phyloP scores from a whole-genome alignment of 257 asterid genomes.

The Paulownia fortunei region DNA sequence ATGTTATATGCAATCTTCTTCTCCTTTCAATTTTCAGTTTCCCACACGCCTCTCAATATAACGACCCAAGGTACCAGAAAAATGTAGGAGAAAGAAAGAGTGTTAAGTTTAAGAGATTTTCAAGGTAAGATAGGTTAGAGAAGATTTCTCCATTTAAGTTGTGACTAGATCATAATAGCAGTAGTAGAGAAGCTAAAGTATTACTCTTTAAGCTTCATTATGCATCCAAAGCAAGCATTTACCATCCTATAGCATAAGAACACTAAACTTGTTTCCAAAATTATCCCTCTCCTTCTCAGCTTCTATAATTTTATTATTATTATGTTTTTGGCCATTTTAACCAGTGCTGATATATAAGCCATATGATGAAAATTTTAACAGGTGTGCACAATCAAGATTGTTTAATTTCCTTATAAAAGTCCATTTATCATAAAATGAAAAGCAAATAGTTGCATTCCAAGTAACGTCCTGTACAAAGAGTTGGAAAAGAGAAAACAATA shows the following conservation, averaged over 20 bases:
- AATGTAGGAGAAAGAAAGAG: neutral
- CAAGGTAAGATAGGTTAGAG: neutral
- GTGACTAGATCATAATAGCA: neutral
- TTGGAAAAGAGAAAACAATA: slow-evolving; percentile 6
- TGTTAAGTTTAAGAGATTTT: neutral
- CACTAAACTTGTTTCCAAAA: neutral
- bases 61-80: neutral
- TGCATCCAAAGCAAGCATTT: slow-evolving; percentile 1
- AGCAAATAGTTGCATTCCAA: neutral
- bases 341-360: neutral
- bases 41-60: neutral
- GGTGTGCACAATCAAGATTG: neutral
- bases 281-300: neutral
- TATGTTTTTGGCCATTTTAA: neutral
- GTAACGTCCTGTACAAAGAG: neutral
- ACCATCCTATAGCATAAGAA: slow-evolving; percentile 4
- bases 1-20: neutral
- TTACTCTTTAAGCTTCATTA: neutral
- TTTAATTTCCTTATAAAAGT: neutral
- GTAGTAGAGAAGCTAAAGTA: neutral
- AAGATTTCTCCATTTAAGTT: neutral
- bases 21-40: neutral
- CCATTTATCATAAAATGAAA: slow-evolving; percentile 3
- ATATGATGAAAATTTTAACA: neutral
- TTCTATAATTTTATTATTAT: slow-evolving; percentile 2